Evolutionary conservation across 305 asterid species (phyloP), one percentile per base, ranked within the genome.

Genomic region (Fraxinus sp.): DNA sequence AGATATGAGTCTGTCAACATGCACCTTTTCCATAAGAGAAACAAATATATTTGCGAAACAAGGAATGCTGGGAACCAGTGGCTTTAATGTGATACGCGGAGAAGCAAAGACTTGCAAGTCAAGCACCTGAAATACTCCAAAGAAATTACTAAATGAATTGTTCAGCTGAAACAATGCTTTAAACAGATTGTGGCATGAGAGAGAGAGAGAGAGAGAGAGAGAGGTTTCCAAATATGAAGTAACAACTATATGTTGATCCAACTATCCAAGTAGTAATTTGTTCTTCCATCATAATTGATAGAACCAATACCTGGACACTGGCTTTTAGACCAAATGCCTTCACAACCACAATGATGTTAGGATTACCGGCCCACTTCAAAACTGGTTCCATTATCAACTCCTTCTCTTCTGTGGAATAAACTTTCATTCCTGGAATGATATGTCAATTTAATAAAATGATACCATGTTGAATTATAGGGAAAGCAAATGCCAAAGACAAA

Each of bases 11-110:
- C 28, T 18, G 28, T 18, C 68, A 18, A 28, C 2, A 6, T 88
- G 77, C 79, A 93, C 99, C 99, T 92, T 97, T 84, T 94, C 97
- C 98, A 97, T 92, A 78, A 97, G 93, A 81, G 99, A 96, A 79
- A 96, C 94, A 1, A 84, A 82, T 82, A 96, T 96, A 74, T 92
- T 96, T 4, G 95, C 96, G 57, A 97, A 97, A 87, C 99, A 97
- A 74, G 99, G 99, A 81, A 97, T 93, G 85, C 88, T 88, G 3
- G 99, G 99, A 85, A 97, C 99, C 46, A 97, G 86, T 5, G 98
- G 99, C 92, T 92, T 97, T 84, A 97, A 78, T n/a, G 98, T 97
- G 88, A 97, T 94, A 20, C 98, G 94, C 1, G 98, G 98, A 75
- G 79, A 87, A 79, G 97, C 98, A 91, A 94, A 97, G 26, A 97